phyloP scores from a whole-genome alignment of 2,329 filamentous ascomycete genomes.

The Pyrenophora tritici-repentis region DNA sequence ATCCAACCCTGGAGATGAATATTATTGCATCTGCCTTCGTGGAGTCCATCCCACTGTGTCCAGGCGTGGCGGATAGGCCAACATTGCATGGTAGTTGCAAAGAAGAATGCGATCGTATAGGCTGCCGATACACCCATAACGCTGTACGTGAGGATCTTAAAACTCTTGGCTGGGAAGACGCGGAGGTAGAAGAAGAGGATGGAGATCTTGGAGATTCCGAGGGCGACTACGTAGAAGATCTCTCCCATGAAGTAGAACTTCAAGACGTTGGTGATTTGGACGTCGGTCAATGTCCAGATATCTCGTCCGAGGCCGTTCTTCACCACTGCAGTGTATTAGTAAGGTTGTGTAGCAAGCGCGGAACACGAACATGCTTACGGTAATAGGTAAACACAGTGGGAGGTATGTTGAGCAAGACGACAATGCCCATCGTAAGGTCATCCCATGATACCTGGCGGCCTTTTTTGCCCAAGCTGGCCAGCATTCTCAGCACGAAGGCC shows the following conservation, averaged over 20 bases:
- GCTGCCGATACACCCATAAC: constrained; percentile 33
- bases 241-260: constrained; percentile 32
- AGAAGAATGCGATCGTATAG: constrained; percentile 52
- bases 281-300: constrained; percentile 54
- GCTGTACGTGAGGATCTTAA: constrained; percentile 31
- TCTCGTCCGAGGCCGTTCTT: constrained; percentile 55
- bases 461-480: constrained; percentile 40
- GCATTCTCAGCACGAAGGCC: constrained; percentile 41
- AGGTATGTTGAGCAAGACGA: constrained; percentile 44
- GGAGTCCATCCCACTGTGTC: constrained; percentile 41
- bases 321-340: constrained; percentile 15
- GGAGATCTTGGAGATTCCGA: constrained; percentile 42
- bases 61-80: constrained; percentile 56
- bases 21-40: constrained; percentile 39
- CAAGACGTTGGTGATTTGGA: constrained; percentile 53
- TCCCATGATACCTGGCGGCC: constrained; percentile 46
- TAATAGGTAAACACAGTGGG: constrained; percentile 23
- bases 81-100: constrained; percentile 58
- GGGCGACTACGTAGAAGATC: constrained; percentile 40
- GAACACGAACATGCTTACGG: not conserved
- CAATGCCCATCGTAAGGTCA: constrained; percentile 43
- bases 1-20: constrained; percentile 41
- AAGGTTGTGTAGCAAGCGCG: not conserved
- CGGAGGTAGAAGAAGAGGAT: constrained; percentile 44
- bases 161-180: constrained; percentile 38